Evolutionary conservation across 768 basidiomycete genomes (phyloP).

Genomic region (Psilocybe azurescens): DNA sequence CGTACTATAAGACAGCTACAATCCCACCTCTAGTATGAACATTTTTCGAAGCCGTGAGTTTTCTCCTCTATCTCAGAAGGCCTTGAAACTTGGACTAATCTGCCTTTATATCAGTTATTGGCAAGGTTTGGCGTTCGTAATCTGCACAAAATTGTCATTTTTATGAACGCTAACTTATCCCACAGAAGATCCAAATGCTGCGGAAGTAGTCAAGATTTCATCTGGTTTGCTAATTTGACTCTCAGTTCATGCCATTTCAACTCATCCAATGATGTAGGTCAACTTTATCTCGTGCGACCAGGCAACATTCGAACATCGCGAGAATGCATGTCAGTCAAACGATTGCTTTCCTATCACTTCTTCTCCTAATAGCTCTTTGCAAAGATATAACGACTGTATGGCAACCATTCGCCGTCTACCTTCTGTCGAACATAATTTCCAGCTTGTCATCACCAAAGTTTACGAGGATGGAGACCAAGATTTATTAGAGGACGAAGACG

Average conservation of each 20-base stretch:
- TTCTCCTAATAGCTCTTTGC: background rate
- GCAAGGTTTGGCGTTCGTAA: constrained; percentile 93
- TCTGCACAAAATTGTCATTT: constrained; percentile 14
- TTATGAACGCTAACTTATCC: constrained; percentile 18
- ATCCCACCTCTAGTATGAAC: constrained; percentile 60
- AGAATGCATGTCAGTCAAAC: constrained; percentile 91
- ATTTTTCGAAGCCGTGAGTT: constrained; percentile 81
- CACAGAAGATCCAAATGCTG: constrained; percentile 90
- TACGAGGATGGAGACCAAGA: constrained; percentile 98
- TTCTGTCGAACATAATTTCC: constrained; percentile 77
- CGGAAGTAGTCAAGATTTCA: constrained; percentile 94
- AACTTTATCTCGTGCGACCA: constrained; percentile 89
- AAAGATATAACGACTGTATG: constrained; percentile 94
- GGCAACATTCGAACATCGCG: constrained; percentile 90
- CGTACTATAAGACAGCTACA: constrained; percentile 19
- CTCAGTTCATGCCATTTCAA: background rate
- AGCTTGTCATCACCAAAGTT: constrained; percentile 94
- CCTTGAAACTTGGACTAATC: background rate
- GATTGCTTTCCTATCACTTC: background rate
- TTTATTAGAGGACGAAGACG: constrained; percentile 91
- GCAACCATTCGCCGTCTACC: constrained; percentile 89
- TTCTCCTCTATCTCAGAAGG: background rate
- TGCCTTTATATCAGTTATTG: constrained; percentile 61
- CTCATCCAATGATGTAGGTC: constrained; percentile 44
- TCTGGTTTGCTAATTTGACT: constrained; percentile 47